Conservation (phyloP, 768 basidiomycete genomes). For the Serendipita sp. region DNA sequence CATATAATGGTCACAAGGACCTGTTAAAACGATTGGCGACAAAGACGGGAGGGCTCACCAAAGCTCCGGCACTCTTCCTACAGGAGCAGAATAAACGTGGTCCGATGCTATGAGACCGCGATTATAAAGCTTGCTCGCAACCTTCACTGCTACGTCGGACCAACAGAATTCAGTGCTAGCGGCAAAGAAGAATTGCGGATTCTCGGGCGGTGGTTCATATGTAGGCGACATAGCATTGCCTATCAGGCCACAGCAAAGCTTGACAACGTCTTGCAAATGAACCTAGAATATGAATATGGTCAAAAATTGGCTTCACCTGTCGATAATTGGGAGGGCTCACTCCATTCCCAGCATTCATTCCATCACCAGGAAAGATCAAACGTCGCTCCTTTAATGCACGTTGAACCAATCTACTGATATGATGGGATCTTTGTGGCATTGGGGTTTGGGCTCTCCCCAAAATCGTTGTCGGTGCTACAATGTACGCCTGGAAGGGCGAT, state of each 20-base stretch:
- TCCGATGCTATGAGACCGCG: background rate
- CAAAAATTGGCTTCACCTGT: background rate
- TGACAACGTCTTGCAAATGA: background rate
- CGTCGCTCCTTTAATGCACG: background rate
- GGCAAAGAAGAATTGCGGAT: conserved; percentile 1
- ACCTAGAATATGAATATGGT: background rate
- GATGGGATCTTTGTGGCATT: background rate
- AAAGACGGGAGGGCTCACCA: background rate
- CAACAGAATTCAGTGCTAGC: background rate
- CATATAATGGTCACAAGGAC: too few species aligned
- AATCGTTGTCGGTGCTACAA: background rate
- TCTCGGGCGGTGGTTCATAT: background rate
- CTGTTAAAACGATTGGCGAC: background rate
- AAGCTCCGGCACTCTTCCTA: background rate
- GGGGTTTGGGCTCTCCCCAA: background rate
- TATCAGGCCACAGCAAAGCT: background rate
- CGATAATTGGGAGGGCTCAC: background rate
- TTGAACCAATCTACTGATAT: background rate
- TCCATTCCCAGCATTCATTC: background rate
- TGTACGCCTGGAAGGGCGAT: background rate
- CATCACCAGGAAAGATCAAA: background rate
- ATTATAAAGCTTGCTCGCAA: background rate
- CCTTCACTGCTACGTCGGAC: background rate
- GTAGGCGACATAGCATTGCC: background rate
- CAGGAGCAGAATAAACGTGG: background rate